Conservation (phyloP, 2,329 filamentous ascomycete species). For the Botryosphaeria dothidea region DNA sequence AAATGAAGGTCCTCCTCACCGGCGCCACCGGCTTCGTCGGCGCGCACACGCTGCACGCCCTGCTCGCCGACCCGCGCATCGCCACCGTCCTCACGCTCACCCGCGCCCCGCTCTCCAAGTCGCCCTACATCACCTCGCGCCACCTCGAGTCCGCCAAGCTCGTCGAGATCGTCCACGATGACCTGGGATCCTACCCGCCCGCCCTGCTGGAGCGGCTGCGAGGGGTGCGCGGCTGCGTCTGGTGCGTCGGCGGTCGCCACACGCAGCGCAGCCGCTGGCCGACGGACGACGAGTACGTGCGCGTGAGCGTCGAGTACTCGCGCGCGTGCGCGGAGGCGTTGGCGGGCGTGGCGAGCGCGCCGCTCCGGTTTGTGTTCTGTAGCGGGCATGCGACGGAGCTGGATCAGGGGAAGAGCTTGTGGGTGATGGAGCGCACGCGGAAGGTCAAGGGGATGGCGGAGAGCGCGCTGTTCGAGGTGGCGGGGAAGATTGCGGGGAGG, state of each 20-base stretch:
- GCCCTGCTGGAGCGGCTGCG: not conserved
- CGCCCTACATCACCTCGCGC: not conserved
- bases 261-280: not conserved
- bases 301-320: not conserved
- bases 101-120: not conserved
- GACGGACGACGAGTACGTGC: not conserved
- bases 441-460: slow-evolving; percentile 1
- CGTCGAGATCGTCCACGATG: not conserved
- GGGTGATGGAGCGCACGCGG: slow-evolving; percentile 2
- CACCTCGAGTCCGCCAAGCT: not conserved
- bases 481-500: not conserved
- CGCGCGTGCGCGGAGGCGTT: not conserved
- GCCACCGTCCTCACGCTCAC: not conserved
- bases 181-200: not conserved
- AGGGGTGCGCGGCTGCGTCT: not conserved
- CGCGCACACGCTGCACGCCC: slow-evolving; percentile 19
- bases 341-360: too few relatives aligned
- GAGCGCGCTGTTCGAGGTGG: not conserved
- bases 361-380: not conserved
- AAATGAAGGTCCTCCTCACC: slow-evolving; percentile 20
- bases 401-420: not conserved
- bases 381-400: not conserved
- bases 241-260: slow-evolving; percentile 5
- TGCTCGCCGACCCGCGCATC: slow-evolving; percentile 4
- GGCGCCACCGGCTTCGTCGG: slow-evolving; percentile 24